Percentiles rank a stretch among this genome's conserved stretches.
These are phyloP conservation scores for Fonsecaea nubica DNA, from an alignment of 2,329 filamentous ascomycete genomes.

Conservation along the genomic window DNA sequence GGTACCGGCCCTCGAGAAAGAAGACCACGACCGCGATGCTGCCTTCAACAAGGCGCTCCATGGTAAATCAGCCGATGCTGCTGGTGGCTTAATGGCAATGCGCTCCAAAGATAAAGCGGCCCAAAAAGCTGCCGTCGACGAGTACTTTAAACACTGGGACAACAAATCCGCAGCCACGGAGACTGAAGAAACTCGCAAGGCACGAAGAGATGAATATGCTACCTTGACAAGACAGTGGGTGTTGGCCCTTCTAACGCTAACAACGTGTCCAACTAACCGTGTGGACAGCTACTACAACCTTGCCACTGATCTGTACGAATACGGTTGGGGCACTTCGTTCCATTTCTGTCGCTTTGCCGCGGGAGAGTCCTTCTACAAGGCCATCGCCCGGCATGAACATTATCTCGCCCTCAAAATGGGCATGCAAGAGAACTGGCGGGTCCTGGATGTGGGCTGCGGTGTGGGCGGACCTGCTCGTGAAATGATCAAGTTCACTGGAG, in stretches of 20 bases:
- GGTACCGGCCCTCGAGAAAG: slow-evolving; percentile 67
- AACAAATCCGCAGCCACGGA: slow-evolving; percentile 79
- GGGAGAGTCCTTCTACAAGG: slow-evolving; percentile 86
- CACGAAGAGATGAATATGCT: slow-evolving; percentile 85
- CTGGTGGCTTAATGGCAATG: slow-evolving; percentile 81
- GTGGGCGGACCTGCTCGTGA: slow-evolving; percentile 93
- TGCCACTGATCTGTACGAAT: slow-evolving; percentile 95
- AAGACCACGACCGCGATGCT: slow-evolving; percentile 85
- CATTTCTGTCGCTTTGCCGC: slow-evolving; percentile 95
- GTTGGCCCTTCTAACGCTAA: slow-evolving; percentile 26
- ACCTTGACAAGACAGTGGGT: slow-evolving; percentile 89
- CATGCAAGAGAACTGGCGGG: slow-evolving; percentile 83
- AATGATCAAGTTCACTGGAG: slow-evolving; percentile 93
- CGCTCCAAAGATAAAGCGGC: slow-evolving; percentile 77
- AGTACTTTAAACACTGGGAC: slow-evolving; percentile 98
- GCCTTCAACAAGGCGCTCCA: slow-evolving; percentile 91
- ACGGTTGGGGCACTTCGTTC: slow-evolving; percentile 95
- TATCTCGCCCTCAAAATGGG: slow-evolving; percentile 91
- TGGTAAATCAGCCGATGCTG: slow-evolving; percentile 71
- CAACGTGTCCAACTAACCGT: slow-evolving; percentile 28
- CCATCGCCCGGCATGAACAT: slow-evolving; percentile 95
- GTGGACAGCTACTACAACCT: slow-evolving; percentile 85
- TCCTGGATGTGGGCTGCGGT: slow-evolving; percentile 95
- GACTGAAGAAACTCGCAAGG: slow-evolving; percentile 81
- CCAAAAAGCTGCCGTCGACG: slow-evolving; percentile 81